Conservation (phyloP, 805 yeast genomes). For the Wickerhamia fluorescens region DNA sequence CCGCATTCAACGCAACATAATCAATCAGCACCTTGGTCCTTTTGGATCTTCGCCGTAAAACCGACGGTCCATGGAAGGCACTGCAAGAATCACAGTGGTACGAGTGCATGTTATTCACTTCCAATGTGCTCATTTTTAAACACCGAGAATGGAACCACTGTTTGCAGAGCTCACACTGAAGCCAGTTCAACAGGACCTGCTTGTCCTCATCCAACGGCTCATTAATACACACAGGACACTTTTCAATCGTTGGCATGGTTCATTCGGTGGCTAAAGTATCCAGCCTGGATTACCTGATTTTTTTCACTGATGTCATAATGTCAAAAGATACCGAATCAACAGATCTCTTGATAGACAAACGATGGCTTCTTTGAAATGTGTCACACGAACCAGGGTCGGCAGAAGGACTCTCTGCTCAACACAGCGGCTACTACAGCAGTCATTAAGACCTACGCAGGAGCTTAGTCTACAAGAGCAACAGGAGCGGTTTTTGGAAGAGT, state of each 20-base stretch:
- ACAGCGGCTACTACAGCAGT: no score
- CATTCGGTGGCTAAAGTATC: no score
- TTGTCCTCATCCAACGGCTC: constrained; percentile 8
- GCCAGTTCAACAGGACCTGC: constrained; percentile 45
- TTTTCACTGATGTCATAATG: no score
- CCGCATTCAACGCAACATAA: constrained; percentile 73
- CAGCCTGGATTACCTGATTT: no score
- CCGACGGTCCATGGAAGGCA: constrained; percentile 41
- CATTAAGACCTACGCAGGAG: no score
- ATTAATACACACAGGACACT: constrained; percentile 17
- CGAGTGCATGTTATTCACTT: constrained; percentile 31
- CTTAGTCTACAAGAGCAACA: no score
- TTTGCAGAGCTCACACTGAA: constrained; percentile 49
- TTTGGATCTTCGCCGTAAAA: constrained; percentile 44
- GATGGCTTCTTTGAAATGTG: no score
- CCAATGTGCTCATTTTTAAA: constrained; percentile 27
- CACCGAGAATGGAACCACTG: constrained; percentile 53
- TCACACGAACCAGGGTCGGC: no score
- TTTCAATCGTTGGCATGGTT: constrained; percentile 10
- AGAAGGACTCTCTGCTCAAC: no score
- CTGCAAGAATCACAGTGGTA: constrained; percentile 54
- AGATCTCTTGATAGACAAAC: no score
- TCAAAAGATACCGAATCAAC: no score
- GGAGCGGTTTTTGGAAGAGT: constrained; percentile 43
- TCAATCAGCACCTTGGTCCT: constrained; percentile 56